Evolutionary conservation across 441 rosid species (phyloP).

Genomic region (Rhodomyrtus psidioides): DNA sequence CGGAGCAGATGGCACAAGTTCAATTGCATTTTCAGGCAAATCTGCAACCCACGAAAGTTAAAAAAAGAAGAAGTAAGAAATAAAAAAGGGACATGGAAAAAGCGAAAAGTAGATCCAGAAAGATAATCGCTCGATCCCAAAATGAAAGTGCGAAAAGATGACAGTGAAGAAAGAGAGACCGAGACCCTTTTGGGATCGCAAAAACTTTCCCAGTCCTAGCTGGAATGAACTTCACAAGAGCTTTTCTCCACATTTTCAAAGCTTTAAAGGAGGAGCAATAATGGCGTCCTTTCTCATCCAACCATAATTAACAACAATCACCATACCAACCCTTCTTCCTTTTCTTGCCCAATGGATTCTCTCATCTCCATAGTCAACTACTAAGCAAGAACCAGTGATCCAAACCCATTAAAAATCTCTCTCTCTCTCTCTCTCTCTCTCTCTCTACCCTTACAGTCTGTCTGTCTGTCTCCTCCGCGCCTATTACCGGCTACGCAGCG

Average conservation of each 20-base stretch:
- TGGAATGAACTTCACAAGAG: conserved; percentile 1
- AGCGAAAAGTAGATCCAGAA: not conserved
- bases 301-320: not conserved
- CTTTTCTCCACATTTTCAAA: not conserved
- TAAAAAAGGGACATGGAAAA: not conserved
- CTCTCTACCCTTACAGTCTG: not conserved
- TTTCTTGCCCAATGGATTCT: not conserved
- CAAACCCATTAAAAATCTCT: not conserved
- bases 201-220: conserved; percentile 1
- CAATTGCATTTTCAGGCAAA: conserved; percentile 33
- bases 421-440: not conserved
- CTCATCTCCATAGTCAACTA: not conserved
- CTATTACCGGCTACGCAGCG: not conserved
- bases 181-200: not conserved
- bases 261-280: conserved; percentile 27
- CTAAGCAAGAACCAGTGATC: not conserved
- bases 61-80: not conserved
- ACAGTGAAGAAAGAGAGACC: not conserved
- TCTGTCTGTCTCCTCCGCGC: not conserved
- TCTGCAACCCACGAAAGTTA: conserved; percentile 17
- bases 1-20: conserved; percentile 21
- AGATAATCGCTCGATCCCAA: not conserved
- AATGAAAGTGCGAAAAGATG: not conserved
- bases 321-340: not conserved
- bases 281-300: conserved; percentile 33